Evolutionary conservation across 2,329 filamentous ascomycete genomes (phyloP).

Genomic region (Hymenoscyphus repandus): DNA sequence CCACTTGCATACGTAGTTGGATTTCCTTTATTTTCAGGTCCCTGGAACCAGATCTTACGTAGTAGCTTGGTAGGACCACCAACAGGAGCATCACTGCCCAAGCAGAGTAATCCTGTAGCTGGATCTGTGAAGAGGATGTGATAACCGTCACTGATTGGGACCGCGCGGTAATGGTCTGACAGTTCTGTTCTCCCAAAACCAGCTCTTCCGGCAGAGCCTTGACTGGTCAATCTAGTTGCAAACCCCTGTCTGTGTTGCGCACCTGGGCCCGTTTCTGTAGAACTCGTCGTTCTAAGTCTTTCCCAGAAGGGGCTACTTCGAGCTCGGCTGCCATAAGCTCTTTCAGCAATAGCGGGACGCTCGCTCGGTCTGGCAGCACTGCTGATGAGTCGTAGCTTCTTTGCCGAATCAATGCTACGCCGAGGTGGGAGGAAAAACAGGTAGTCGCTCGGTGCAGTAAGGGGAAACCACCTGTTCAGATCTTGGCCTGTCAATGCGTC

Average conservation of each 20-base stretch:
- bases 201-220: conserved; percentile 9
- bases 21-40: conserved; percentile 28
- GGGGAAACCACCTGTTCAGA: conserved; percentile 49
- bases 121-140: conserved; percentile 63
- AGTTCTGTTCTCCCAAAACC: conserved; percentile 20
- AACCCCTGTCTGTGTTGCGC: conserved; percentile 10
- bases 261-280: conserved; percentile 10
- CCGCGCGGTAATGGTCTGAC: conserved; percentile 56
- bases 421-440: conserved; percentile 56
- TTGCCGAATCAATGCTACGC: conserved; percentile 44
- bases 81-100: conserved; percentile 57
- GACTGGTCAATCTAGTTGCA: conserved; percentile 13
- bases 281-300: conserved; percentile 11
- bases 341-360: conserved; percentile 22
- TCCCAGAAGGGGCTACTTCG: conserved; percentile 26
- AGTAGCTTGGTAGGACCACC: conserved; percentile 50
- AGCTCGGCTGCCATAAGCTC: conserved; percentile 22
- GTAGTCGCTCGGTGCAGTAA: conserved; percentile 48
- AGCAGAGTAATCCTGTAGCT: conserved; percentile 46
- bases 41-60: conserved; percentile 50
- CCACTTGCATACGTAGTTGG: conserved; percentile 52
- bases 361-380: conserved; percentile 45
- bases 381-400: conserved; percentile 57
- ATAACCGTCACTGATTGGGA: conserved; percentile 60
- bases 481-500: conserved; percentile 43